Conservation (phyloP, 2,329 filamentous ascomycete genomes). For the Blastomyces silverae region DNA sequence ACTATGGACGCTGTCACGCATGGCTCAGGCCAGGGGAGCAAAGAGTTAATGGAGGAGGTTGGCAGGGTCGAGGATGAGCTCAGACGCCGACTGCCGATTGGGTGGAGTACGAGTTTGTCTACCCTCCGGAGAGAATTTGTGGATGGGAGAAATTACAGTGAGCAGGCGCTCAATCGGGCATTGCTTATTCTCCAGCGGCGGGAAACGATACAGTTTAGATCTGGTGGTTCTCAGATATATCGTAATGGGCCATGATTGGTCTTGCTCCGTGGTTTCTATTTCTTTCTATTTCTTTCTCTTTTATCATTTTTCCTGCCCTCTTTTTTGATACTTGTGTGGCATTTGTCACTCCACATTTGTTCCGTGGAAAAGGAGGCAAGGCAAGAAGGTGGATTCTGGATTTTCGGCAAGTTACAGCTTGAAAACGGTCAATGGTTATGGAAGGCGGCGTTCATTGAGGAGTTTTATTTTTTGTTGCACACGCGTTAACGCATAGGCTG, state of each 20-base stretch:
- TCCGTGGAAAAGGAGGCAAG: neutral
- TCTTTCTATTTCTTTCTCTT: neutral
- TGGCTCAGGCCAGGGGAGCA: conserved; percentile 72
- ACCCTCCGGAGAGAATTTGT: conserved; percentile 86
- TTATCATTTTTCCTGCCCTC: neutral
- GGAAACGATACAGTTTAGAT: conserved; percentile 58
- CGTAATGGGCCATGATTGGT: conserved; percentile 32
- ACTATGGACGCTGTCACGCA: conserved; percentile 98
- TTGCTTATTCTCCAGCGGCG: conserved; percentile 78
- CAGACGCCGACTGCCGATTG: conserved; percentile 78
- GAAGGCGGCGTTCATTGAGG: neutral
- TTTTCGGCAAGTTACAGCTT: neutral
- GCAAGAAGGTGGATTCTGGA: neutral
- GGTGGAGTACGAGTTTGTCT: conserved; percentile 86
- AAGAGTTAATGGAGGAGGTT: conserved; percentile 86
- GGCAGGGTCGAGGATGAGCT: conserved; percentile 82
- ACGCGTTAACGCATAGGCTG: neutral
- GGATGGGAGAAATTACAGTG: conserved; percentile 81
- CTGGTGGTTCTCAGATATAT: conserved; percentile 45
- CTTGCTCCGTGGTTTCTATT: neutral
- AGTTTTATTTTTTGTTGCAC: neutral
- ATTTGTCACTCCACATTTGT: neutral
- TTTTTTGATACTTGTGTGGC: neutral
- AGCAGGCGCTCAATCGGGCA: conserved; percentile 76
- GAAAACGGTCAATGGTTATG: neutral